phyloP scores from a whole-genome alignment of 1,284 basidiomycete genomes.

The Leccinum pachyderme region DNA sequence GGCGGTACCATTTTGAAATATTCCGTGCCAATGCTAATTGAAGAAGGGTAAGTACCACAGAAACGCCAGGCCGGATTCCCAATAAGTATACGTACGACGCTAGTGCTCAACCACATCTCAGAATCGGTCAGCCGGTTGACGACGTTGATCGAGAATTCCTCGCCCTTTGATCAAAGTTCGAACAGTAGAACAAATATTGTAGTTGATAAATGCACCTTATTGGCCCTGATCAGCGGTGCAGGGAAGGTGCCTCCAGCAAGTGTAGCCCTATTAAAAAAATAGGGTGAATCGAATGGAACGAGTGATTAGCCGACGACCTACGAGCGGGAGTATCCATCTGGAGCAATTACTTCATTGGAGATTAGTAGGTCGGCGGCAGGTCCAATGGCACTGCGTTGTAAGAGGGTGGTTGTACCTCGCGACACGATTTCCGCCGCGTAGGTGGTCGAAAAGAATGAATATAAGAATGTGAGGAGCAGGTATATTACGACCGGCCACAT shows the following conservation, averaged over 20 bases:
- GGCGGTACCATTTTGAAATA: conserved; percentile 29
- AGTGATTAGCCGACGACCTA: conserved; percentile 15
- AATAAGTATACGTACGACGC: conserved; percentile 26
- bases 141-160: conserved; percentile 27
- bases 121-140: conserved; percentile 28
- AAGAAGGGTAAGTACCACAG: conserved; percentile 26
- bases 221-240: conserved; percentile 35
- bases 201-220: conserved; percentile 21
- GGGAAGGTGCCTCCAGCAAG: conserved; percentile 35
- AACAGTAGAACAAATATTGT: conserved; percentile 7
- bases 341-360: conserved; percentile 36
- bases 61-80: conserved; percentile 18
- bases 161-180: conserved; percentile 38
- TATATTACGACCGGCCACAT: conserved; percentile 12
- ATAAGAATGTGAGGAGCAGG: conserved; percentile 1
- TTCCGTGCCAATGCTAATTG: conserved; percentile 36
- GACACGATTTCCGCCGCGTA: conserved; percentile 21
- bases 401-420: conserved; percentile 5
- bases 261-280: conserved; percentile 10
- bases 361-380: conserved; percentile 33
- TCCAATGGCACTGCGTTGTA: conserved; percentile 21
- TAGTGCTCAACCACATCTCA: conserved; percentile 33
- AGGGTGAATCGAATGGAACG: not conserved
- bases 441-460: conserved; percentile 6
- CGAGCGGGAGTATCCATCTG: conserved; percentile 42